A percentile compares a stretch with the other conserved stretches of the same genome.
Evolutionary conservation across 2,329 filamentous ascomycete genomes (phyloP).

Genomic region (Sarocladiaceae sp.): DNA sequence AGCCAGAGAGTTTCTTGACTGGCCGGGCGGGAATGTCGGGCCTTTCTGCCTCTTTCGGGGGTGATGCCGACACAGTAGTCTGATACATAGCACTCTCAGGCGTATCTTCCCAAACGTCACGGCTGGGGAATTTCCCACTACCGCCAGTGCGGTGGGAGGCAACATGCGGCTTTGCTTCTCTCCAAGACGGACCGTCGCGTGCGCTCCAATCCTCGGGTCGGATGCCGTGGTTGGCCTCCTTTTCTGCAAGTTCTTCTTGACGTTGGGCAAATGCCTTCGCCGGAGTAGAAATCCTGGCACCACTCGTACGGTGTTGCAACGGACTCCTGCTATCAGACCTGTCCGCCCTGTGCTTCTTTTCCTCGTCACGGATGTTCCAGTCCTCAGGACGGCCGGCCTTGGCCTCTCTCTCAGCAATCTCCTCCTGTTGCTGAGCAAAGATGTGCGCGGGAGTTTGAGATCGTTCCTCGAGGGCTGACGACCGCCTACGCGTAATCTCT

Average conservation of each 20-base stretch:
- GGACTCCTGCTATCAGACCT: neutral
- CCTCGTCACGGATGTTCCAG: constrained; percentile 7
- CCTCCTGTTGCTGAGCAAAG: constrained; percentile 61
- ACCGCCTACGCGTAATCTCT: constrained; percentile 29
- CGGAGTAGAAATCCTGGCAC: neutral
- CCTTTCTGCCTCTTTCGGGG: constrained; percentile 20
- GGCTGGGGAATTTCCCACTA: constrained; percentile 68
- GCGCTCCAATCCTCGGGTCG: constrained; percentile 16
- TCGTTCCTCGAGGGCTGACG: constrained; percentile 26
- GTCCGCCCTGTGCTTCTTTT: neutral
- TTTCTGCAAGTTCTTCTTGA: constrained; percentile 13
- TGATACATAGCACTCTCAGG: constrained; percentile 77
- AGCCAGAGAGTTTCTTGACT: constrained; percentile 29
- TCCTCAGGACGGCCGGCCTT: constrained; percentile 16
- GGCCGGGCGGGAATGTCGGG: constrained; percentile 25
- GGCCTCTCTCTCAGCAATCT: constrained; percentile 53
- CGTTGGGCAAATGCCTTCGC: constrained; percentile 36
- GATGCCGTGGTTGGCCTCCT: constrained; percentile 7
- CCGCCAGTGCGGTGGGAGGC: constrained; percentile 33
- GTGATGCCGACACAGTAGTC: constrained; percentile 55
- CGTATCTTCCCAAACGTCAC: constrained; percentile 90
- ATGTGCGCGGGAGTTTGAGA: constrained; percentile 54
- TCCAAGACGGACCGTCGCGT: constrained; percentile 32
- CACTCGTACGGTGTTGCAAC: constrained; percentile 11
- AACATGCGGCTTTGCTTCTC: constrained; percentile 42